These are phyloP conservation scores for Penicillium manginii DNA, from an alignment of 495 filamentous ascomycete genomes.

Conservation along the genomic window DNA sequence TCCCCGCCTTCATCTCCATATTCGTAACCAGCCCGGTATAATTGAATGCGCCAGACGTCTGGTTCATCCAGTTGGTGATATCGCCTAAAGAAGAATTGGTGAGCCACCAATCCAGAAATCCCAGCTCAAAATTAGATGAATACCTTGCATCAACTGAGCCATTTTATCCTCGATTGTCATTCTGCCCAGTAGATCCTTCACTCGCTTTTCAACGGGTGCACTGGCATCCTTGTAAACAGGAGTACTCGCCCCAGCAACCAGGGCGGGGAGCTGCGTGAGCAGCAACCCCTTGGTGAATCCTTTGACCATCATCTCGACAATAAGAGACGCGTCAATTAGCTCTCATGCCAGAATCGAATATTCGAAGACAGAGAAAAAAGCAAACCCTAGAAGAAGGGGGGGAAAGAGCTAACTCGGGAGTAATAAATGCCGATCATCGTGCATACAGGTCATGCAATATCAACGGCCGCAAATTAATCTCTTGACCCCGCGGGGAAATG, in stretches of 20 bases:
- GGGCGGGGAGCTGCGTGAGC: constrained; percentile 34
- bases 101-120: not conserved
- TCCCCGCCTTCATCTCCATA: constrained; percentile 63
- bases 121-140: not conserved
- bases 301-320: constrained; percentile 28
- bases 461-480: not conserved
- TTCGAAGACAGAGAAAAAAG: not conserved
- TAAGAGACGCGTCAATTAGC: not conserved
- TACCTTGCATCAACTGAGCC: constrained; percentile 66
- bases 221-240: constrained; percentile 64
- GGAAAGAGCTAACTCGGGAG: not conserved
- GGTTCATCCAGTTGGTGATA: constrained; percentile 71
- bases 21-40: constrained; percentile 64
- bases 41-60: constrained; percentile 61
- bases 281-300: constrained; percentile 32
- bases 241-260: constrained; percentile 17
- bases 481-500: constrained; percentile 12
- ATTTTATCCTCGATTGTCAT: constrained; percentile 76
- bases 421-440: not conserved
- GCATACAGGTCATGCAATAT: constrained; percentile 9
- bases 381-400: not conserved
- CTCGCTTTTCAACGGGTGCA: constrained; percentile 61
- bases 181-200: constrained; percentile 64
- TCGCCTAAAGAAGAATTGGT: constrained; percentile 48
- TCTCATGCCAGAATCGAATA: not conserved